A percentile compares a stretch with the other conserved stretches of the same genome.
phyloP scores from a whole-genome alignment of 1,284 basidiomycete species.

The Laetiporus sulphureus region DNA sequence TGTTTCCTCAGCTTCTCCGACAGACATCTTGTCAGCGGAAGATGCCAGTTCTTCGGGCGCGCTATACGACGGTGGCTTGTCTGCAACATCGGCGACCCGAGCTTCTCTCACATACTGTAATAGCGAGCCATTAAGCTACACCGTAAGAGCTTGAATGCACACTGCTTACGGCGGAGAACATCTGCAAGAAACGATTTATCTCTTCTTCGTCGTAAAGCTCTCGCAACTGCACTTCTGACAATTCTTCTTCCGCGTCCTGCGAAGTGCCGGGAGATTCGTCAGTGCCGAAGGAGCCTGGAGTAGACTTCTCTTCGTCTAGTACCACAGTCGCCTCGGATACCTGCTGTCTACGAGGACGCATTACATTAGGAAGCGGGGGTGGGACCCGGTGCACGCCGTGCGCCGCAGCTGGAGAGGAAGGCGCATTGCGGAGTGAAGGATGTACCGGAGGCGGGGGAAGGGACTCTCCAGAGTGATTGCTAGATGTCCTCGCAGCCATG shows the following conservation, averaged over 20 bases:
- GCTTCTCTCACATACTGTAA: conserved; percentile 56
- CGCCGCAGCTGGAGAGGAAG: not conserved
- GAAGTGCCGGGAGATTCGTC: not conserved
- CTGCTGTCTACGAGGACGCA: not conserved
- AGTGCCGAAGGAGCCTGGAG: too few relatives aligned
- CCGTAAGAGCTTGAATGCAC: not conserved
- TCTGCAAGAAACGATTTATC: conserved; percentile 46
- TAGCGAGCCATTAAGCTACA: not conserved
- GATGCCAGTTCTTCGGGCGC: not conserved
- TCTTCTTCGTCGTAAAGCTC: conserved; percentile 58
- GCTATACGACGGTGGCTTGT: not conserved
- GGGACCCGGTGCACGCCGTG: conserved; percentile 1
- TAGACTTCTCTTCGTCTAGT: too few relatives aligned
- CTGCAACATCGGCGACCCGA: conserved; percentile 24
- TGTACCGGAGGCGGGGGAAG: conserved; percentile 8
- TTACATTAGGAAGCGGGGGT: not conserved
- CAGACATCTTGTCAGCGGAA: too few relatives aligned
- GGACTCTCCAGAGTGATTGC: too few relatives aligned
- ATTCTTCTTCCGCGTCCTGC: conserved; percentile 17
- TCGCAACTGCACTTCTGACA: conserved; percentile 37
- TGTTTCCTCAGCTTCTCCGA: conserved; percentile 4
- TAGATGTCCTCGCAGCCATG: too few relatives aligned
- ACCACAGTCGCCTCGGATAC: not conserved
- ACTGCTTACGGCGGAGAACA: conserved; percentile 48
- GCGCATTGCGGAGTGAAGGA: conserved; percentile 5